Conservation (phyloP, 768 basidiomycete genomes). For the Boletus insuetus region DNA sequence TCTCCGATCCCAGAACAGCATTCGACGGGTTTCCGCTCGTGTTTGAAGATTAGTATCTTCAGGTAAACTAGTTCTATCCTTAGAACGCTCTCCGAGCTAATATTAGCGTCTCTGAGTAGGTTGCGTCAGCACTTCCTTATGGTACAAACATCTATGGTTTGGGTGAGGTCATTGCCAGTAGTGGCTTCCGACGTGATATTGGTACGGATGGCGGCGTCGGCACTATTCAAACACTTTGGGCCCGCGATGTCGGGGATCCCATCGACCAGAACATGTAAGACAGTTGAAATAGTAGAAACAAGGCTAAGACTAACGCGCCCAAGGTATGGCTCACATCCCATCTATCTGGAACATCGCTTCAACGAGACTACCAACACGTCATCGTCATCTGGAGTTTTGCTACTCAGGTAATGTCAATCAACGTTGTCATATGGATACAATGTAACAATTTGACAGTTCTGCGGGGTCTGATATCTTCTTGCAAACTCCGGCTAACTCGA, state of each 20-base stretch:
- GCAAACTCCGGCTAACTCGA: constrained; percentile 51
- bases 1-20: constrained; percentile 49
- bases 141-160: constrained; percentile 76
- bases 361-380: constrained; percentile 47
- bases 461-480: constrained; percentile 72
- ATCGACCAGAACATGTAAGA: constrained; percentile 64
- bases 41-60: constrained; percentile 79
- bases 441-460: constrained; percentile 39
- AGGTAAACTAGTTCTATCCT: constrained; percentile 36
- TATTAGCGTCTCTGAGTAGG: constrained; percentile 28
- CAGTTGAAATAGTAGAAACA: background rate
- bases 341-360: constrained; percentile 75
- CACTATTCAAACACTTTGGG: constrained; percentile 69
- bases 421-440: background rate
- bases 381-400: constrained; percentile 72
- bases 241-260: constrained; percentile 59
- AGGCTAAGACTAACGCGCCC: background rate
- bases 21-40: constrained; percentile 67
- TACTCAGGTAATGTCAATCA: constrained; percentile 48
- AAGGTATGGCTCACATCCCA: constrained; percentile 71
- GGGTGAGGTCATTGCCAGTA: constrained; percentile 68
- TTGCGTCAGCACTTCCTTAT: constrained; percentile 64
- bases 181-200: constrained; percentile 64
- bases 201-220: constrained; percentile 47
- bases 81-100: background rate